A percentile compares a stretch with the other conserved stretches of the same genome.
Evolutionary conservation across 805 yeast genomes (phyloP).

Genomic region (Cephaloascus albidus): DNA sequence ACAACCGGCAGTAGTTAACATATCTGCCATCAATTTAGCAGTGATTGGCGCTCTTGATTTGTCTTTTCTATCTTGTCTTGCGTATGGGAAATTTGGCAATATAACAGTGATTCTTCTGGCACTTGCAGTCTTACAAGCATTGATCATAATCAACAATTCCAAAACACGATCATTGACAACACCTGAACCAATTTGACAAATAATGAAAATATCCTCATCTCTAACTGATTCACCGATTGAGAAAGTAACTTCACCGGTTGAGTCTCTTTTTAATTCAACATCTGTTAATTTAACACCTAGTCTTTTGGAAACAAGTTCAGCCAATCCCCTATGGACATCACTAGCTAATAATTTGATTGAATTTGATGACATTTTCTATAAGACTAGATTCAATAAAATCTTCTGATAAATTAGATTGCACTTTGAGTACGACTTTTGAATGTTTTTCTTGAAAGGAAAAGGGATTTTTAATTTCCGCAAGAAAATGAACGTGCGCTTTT

Average conservation of each 20-base stretch:
- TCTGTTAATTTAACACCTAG: conserved; percentile 55
- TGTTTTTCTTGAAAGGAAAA: no score
- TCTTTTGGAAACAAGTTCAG: conserved; percentile 57
- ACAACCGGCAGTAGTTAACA: conserved; percentile 78
- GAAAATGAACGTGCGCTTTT: no score
- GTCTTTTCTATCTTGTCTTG: conserved; percentile 85
- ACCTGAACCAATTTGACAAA: conserved; percentile 75
- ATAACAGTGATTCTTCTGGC: conserved; percentile 80
- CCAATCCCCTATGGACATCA: conserved; percentile 59
- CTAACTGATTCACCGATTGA: conserved; percentile 75
- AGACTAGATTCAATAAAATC: no score
- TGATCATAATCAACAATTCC: conserved; percentile 69
- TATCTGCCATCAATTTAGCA: conserved; percentile 76
- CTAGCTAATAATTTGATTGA: conserved; percentile 61
- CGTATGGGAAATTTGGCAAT: conserved; percentile 77
- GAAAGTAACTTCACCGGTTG: conserved; percentile 67
- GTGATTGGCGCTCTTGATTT: conserved; percentile 81
- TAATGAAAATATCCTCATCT: conserved; percentile 75
- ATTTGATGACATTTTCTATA: conserved; percentile 68
- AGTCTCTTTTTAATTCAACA: conserved; percentile 53
- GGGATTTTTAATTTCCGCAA: no score
- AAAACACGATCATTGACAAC: conserved; percentile 67
- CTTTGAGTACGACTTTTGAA: no score
- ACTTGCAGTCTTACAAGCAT: conserved; percentile 76
- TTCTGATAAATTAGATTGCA: no score